Evolutionary conservation across 139 green algal species (phyloP), one percentile per base, ranked within the genome.

Genomic region (Auxenochlorella protothecoides): DNA sequence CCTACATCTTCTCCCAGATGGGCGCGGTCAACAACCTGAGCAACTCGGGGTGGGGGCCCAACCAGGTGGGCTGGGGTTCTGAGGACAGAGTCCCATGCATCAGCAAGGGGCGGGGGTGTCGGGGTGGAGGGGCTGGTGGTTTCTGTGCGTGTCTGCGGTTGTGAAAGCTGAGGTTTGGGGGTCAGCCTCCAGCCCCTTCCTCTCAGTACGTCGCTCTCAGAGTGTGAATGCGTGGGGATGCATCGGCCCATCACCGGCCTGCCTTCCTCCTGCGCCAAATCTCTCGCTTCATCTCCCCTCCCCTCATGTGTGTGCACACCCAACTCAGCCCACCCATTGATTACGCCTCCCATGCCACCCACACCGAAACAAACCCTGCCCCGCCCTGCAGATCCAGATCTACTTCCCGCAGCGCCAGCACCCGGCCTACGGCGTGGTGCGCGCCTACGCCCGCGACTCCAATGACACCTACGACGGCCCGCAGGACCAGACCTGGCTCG

Each of bases 371-470:
- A n/a, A 55, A 57, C 13, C 7, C 51, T n/a, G 9, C 6, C 59
- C 53, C 15, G 55, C 54, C 8, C 5, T 52, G 15, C 77, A 85
- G 83, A 60, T 87, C 44, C 69, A 81, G 5, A 59, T 89, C 7
- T 89, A 80, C 75, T 61, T 87, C 6, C 74, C 84, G 2, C 62
- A 83, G 55, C 9, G 15, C 2, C 59, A 60, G 54, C 76, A 82
- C 72, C 75, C 72, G 4, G 73, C 83, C 56, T 81, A 80, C 65
- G 81, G 81, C 68, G 52, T 83, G n/a, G 59, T 85, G 27, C 74
- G 80, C 2, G 70, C 70, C 27, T 79, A 88, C 13, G 72, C 84
- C 60, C 72, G 75, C 64, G 78, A 78, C n/a, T 55, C 15, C 3
- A 74, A 12, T 2, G 76, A 85, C 68, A 27, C 44, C 57, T 69